Evolutionary conservation across 23 red algal species (phyloP), one percentile per base, ranked within the genome.

Genomic region (Rhodosorus marinus): DNA sequence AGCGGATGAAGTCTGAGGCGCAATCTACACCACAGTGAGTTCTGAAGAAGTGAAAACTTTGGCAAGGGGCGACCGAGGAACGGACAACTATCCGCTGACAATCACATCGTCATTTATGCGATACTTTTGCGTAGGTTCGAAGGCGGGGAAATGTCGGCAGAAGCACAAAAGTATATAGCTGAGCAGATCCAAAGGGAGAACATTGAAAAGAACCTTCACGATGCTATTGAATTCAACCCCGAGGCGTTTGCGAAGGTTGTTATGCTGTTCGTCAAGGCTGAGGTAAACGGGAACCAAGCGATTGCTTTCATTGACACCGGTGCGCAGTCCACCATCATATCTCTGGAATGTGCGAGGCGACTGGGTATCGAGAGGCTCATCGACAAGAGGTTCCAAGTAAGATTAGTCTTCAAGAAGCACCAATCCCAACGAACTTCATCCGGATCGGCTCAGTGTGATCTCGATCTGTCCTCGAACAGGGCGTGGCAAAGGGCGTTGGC

Each of bases 271-370:
- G 74, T 94, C 17, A 56, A 67, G 30, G 71, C 54, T 51, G 69
- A 58, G 47, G 70, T 94, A 20, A 76, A 83, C 11, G 64, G 57
- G 30, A 63, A 70, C 15, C 20, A 40, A 19, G 63, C 84, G 33
- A 74, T 36, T 6, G 77, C 77, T 8, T 82, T 94, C 56, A 79
- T 94, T 20, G 87, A 94, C 22, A 69, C 65, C 46, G 87, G 87
- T 1, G 87, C 87, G 43, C 87, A 94, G 59, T 38, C 64, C 38
- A 94, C 87, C 29, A 82, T 94, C 31, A 62, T 94, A n/a, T 75
- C 75, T 26, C 57, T 49, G 28, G 62, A 47, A 17, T 78, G 69
- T 47, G 87, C 87, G 33, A 66, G 84, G 61, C 62, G 77, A 34
- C 80, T 70, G 41, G 62, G 69, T 21, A 73, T 94, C 7, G 25